Conservation (phyloP, 176 grass and related monocot genomes). For the Phoenix dactylifera region DNA sequence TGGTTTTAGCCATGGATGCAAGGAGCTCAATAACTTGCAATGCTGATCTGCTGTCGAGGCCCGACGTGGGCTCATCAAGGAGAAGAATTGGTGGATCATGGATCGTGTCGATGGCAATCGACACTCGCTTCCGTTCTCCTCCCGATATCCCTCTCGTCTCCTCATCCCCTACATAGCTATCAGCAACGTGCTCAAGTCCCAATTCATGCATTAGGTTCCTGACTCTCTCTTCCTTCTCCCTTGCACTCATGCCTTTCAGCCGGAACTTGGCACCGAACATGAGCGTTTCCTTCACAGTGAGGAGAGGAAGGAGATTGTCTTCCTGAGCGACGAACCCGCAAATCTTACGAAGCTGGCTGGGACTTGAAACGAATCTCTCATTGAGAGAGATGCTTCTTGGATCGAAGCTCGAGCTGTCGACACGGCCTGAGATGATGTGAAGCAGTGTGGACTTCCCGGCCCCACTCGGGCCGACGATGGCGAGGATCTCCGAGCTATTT, state of each 20-base stretch:
- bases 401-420: conserved; percentile 22
- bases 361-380: conserved; percentile 29
- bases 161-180: conserved; percentile 70
- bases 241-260: conserved; percentile 19
- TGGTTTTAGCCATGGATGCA: conserved; percentile 47
- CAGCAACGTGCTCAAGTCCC: conserved; percentile 43
- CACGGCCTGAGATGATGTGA: conserved; percentile 66
- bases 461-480: conserved; percentile 71
- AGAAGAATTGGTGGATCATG: conserved; percentile 78
- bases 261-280: conserved; percentile 64
- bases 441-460: conserved; percentile 91
- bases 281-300: conserved; percentile 83
- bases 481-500: conserved; percentile 64
- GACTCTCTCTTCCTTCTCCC: conserved; percentile 42
- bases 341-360: conserved; percentile 40
- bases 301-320: conserved; percentile 85
- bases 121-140: conserved; percentile 75
- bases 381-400: conserved; percentile 34
- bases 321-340: conserved; percentile 92
- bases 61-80: conserved; percentile 84
- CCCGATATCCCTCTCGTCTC: conserved; percentile 64
- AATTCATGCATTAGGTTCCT: conserved; percentile 57
- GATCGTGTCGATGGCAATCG: conserved; percentile 76
- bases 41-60: conserved; percentile 79
- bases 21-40: conserved; percentile 65